A percentile compares a stretch with the other conserved stretches of the same genome.
These are phyloP conservation scores for Rhizomucor miehei DNA, from an alignment of 371 early-diverging fungal genomes.

Conservation along the genomic window DNA sequence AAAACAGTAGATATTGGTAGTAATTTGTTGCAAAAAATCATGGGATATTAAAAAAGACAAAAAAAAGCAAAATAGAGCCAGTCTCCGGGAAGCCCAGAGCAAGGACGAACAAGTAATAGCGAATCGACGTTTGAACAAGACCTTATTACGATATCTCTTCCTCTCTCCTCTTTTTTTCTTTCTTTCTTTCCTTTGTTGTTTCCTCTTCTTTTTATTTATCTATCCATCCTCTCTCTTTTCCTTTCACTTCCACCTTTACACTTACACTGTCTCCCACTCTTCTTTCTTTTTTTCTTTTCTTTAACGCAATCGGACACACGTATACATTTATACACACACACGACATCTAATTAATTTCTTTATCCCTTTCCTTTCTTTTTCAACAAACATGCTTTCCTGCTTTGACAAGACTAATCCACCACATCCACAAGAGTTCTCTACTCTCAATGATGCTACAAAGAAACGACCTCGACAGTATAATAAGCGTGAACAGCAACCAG, in stretches of 20 bases:
- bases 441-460: neutral
- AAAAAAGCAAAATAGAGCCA: too few species aligned
- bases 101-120: too few species aligned
- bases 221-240: too few species aligned
- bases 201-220: slow-evolving; percentile 1
- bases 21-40: too few species aligned
- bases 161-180: too few species aligned
- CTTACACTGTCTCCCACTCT: neutral
- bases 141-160: neutral
- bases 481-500: slow-evolving; percentile 8
- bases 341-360: neutral
- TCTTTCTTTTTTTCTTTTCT: neutral
- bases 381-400: slow-evolving; percentile 14
- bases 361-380: slow-evolving; percentile 3
- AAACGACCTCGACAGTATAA: neutral
- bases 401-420: slow-evolving; percentile 10
- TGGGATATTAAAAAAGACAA: too few species aligned
- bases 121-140: neutral
- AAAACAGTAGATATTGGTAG: too few species aligned
- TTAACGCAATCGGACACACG: neutral
- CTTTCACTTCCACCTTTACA: too few species aligned
- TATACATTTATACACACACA: too few species aligned
- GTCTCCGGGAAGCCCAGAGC: too few species aligned
- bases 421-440: neutral
- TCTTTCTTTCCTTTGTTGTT: slow-evolving; percentile 9